A percentile compares a stretch with the other conserved stretches of the same genome.
Conservation (phyloP, 192 early-diverging fungal genomes). For the Dissophora globulifera region DNA sequence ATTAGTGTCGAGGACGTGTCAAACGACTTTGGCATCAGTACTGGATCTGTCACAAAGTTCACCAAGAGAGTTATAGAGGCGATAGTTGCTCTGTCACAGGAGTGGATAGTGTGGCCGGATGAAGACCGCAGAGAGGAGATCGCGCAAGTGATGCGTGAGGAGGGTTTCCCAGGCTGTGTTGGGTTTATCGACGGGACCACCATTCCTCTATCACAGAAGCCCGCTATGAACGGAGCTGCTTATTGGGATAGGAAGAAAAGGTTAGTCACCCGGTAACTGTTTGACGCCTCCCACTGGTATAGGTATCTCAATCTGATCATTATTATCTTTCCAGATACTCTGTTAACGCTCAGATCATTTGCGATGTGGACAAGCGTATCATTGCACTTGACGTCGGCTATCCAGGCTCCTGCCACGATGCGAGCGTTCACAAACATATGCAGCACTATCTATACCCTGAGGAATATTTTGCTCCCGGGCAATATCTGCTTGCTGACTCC, state of each 20-base stretch:
- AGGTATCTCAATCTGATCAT: too few species aligned
- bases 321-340: conserved; percentile 1
- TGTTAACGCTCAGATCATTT: neutral
- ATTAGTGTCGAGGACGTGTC: neutral
- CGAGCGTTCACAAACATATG: neutral
- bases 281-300: too few species aligned
- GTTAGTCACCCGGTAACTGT: too few species aligned
- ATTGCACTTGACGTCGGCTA: neutral
- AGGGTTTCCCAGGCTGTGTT: conserved; percentile 3
- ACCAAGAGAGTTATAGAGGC: neutral
- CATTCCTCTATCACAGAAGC: neutral
- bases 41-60: neutral
- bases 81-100: neutral
- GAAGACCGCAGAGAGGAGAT: neutral
- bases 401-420: conserved; percentile 1
- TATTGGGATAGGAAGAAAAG: neutral
- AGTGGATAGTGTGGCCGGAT: neutral
- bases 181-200: conserved; percentile 9
- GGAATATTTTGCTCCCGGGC: neutral
- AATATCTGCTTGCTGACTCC: conserved; percentile 5
- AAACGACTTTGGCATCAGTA: neutral
- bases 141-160: neutral
- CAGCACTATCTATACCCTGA: neutral
- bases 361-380: neutral
- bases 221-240: neutral